Evolutionary conservation across 148 eudicot genomes (phyloP).

Genomic region (Rhododendron henanense): DNA sequence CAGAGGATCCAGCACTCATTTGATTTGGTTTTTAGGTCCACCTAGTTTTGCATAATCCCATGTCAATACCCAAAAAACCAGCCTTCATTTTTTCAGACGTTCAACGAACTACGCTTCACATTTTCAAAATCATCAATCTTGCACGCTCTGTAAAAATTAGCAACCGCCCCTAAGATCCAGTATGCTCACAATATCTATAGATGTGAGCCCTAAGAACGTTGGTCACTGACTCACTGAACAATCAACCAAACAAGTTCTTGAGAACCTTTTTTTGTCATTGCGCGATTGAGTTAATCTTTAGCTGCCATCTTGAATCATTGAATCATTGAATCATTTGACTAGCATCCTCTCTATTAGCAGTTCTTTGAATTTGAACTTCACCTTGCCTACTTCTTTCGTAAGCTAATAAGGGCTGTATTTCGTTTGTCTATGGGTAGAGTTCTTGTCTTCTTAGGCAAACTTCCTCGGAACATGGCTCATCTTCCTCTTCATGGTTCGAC

Average conservation of each 20-base stretch:
- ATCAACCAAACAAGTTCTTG: not conserved
- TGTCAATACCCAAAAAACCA: not conserved
- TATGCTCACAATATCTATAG: not conserved
- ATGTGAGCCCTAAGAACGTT: not conserved
- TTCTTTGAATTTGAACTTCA: conserved; percentile 1
- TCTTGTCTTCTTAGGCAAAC: conserved; percentile 27
- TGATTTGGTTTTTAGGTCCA: not conserved
- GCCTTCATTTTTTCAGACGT: not conserved
- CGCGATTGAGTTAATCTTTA: not conserved
- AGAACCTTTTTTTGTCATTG: not conserved
- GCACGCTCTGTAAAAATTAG: not conserved
- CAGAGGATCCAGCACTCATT: not conserved
- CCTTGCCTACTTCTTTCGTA: not conserved
- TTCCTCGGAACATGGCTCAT: conserved; percentile 27
- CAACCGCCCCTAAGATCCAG: not conserved
- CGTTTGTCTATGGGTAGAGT: not conserved
- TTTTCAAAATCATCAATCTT: not conserved
- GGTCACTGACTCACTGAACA: not conserved
- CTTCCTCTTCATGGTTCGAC: conserved; percentile 31
- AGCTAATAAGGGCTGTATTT: not conserved
- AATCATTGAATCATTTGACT: not conserved
- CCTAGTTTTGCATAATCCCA: not conserved
- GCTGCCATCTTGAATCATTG: not conserved
- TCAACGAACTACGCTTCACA: not conserved
- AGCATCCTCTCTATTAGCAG: not conserved